A percentile compares a stretch with the other conserved stretches of the same genome.
phyloP scores from a whole-genome alignment of 495 filamentous ascomycete genomes.

The Talaromyces liani region DNA sequence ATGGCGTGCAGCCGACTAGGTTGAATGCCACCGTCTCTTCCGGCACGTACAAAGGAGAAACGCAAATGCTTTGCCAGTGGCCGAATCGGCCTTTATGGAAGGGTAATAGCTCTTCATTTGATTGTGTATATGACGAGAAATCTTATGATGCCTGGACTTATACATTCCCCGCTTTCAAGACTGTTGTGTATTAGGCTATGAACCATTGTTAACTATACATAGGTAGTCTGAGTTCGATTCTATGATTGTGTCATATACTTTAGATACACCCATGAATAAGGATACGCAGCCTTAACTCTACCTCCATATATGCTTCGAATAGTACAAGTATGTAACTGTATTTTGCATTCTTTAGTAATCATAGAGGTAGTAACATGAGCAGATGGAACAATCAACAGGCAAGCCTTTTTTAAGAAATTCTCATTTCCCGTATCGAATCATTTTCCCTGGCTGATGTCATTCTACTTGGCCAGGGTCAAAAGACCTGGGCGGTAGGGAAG shows the following conservation, averaged over 20 bases:
- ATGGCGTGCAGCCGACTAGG: background rate
- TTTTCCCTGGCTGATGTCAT: background rate
- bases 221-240: no score
- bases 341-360: background rate
- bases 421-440: background rate
- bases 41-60: background rate
- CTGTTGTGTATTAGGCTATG: background rate
- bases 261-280: no score
- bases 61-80: background rate
- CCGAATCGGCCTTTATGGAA: background rate
- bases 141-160: background rate
- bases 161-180: background rate
- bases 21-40: background rate
- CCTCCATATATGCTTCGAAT: no score
- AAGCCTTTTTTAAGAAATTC: background rate
- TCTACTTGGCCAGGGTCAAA: background rate
- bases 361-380: background rate
- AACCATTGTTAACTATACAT: no score
- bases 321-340: background rate
- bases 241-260: no score
- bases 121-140: background rate
- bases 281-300: no score
- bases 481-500: conserved; percentile 46
- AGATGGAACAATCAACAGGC: background rate
- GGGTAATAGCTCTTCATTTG: background rate